phyloP scores from a whole-genome alignment of 2,329 filamentous ascomycete genomes.

The Acrocalymma vagum region DNA sequence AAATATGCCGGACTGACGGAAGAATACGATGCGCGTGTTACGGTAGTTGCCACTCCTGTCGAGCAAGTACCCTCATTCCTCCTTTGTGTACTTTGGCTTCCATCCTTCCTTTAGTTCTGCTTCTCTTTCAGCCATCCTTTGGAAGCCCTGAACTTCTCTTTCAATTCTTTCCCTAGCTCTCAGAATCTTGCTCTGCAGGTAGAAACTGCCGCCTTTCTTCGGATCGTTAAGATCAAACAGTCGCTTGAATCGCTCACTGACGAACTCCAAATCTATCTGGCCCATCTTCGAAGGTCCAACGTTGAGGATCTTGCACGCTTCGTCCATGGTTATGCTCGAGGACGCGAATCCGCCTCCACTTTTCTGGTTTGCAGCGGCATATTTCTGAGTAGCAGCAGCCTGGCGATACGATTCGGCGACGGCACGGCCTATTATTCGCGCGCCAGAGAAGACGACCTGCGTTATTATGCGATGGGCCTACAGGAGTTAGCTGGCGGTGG shows the following conservation, averaged over 20 bases:
- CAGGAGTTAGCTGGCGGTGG: constrained; percentile 28
- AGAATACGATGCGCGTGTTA: too few species aligned
- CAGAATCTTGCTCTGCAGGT: constrained; percentile 96
- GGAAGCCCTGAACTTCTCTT: constrained; percentile 77
- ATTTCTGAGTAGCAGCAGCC: constrained; percentile 85
- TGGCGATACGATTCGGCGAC: constrained; percentile 96
- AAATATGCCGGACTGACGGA: not conserved
- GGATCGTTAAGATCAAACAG: constrained; percentile 95
- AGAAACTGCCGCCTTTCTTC: constrained; percentile 95
- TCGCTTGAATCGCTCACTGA: constrained; percentile 89
- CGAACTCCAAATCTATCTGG: constrained; percentile 78
- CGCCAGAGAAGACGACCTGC: constrained; percentile 89
- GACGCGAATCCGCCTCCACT: constrained; percentile 65
- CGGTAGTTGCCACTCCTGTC: not conserved
- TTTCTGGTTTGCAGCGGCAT: constrained; percentile 77
- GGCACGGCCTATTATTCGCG: constrained; percentile 89
- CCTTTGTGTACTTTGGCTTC: constrained; percentile 95
- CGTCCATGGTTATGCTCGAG: constrained; percentile 87
- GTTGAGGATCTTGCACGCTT: constrained; percentile 97
- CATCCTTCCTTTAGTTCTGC: constrained; percentile 85
- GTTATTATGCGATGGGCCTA: constrained; percentile 95
- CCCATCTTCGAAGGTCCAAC: constrained; percentile 86
- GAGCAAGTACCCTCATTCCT: constrained; percentile 53
- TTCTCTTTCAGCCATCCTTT: constrained; percentile 76
- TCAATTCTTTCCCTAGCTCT: constrained; percentile 92